Evolutionary conservation across 306 rosid genomes (phyloP).

Genomic region (Ziziphus jujuba): DNA sequence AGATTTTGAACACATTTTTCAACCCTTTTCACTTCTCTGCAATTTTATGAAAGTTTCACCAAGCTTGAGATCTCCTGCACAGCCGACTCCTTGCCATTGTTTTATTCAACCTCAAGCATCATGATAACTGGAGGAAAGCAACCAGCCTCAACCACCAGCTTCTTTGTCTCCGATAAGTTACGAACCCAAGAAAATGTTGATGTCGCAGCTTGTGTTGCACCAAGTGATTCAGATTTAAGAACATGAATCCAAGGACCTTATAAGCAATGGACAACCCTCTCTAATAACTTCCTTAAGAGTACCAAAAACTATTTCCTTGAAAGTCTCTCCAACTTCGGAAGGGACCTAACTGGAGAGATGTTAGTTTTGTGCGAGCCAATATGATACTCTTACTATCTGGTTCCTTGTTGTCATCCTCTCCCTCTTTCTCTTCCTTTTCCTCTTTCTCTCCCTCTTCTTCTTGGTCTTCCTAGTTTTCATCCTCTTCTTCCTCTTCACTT

Average conservation of each 20-base stretch:
- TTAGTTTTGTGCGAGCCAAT: too few species aligned
- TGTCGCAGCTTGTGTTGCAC: slow-evolving; percentile 74
- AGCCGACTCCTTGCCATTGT: slow-evolving; percentile 59
- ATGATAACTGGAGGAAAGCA: slow-evolving; percentile 67
- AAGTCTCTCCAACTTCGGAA: too few species aligned
- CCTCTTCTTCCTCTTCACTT: too few species aligned
- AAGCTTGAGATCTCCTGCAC: slow-evolving; percentile 73
- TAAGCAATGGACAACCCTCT: too few species aligned
- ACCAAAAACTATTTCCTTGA: too few species aligned
- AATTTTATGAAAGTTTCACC: slow-evolving; percentile 56
- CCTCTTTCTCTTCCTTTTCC: too few species aligned
- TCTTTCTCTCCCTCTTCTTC: too few species aligned
- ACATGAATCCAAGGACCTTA: slow-evolving; percentile 64
- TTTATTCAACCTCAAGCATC: slow-evolving; percentile 76
- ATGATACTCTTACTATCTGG: too few species aligned
- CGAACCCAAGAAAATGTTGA: slow-evolving; percentile 55
- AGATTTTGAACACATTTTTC: slow-evolving; percentile 76
- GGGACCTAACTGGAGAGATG: too few species aligned
- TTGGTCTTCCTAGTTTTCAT: too few species aligned
- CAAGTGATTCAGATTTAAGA: slow-evolving; percentile 64
- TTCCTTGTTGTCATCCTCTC: too few species aligned
- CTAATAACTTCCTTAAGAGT: too few species aligned
- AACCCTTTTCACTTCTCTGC: slow-evolving; percentile 76
- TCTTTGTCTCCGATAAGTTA: slow-evolving; percentile 69
- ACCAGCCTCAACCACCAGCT: slow-evolving; percentile 69